These are phyloP conservation scores for Adansonia rubrostipa DNA, from an alignment of 441 rosid genomes.

Conservation along the genomic window DNA sequence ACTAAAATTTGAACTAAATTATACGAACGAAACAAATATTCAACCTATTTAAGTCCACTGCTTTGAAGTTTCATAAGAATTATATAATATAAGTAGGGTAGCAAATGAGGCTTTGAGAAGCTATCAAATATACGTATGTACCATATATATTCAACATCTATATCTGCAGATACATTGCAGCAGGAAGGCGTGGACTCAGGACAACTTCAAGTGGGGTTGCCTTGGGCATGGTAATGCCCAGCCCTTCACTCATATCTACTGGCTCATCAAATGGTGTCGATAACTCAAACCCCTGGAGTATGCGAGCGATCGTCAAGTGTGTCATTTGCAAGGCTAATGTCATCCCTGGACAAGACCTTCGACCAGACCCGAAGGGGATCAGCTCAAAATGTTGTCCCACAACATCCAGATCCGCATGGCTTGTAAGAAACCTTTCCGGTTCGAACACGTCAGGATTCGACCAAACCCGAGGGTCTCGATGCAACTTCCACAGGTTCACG, in stretches of 20 bases:
- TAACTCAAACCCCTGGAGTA: conserved; percentile 50
- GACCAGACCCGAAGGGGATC: conserved; percentile 53
- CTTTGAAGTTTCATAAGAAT: no score
- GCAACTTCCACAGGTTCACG: conserved; percentile 41
- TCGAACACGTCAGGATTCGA: conserved; percentile 31
- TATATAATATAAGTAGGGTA: no score
- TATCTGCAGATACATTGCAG: no score
- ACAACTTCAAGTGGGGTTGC: conserved; percentile 41
- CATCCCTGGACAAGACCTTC: conserved; percentile 56
- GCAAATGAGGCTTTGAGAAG: no score
- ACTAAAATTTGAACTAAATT: no score
- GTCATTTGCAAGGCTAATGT: conserved; percentile 40
- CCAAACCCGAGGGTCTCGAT: conserved; percentile 48
- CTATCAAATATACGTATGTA: no score
- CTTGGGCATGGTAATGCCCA: conserved; percentile 49
- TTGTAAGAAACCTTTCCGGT: conserved; percentile 51
- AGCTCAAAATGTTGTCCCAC: conserved; percentile 42
- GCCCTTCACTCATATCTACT: conserved; percentile 54
- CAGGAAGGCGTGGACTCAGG: conserved; percentile 44
- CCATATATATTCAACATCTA: no score
- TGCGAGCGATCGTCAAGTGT: conserved; percentile 40
- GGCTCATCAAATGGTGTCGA: conserved; percentile 18
- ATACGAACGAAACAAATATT: no score
- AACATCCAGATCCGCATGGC: conserved; percentile 34
- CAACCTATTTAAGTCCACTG: no score